phyloP scores from a whole-genome alignment of 2,329 filamentous ascomycete species.

The Trichoderma pleuroti region DNA sequence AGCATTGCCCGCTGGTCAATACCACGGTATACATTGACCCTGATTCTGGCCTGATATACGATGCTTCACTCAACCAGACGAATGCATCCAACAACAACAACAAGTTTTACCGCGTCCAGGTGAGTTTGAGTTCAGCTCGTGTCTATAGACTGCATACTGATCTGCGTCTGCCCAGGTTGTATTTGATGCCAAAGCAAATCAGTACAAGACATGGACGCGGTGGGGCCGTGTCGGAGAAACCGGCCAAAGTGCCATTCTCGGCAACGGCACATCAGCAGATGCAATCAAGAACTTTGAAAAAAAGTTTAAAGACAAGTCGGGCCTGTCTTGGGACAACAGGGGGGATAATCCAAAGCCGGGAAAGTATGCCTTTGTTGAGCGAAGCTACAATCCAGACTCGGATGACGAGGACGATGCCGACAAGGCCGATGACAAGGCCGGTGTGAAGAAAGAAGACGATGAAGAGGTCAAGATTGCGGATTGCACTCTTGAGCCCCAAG shows the following conservation, averaged over 20 bases:
- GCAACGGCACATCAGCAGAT: constrained; percentile 38
- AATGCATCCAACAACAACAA: constrained; percentile 71
- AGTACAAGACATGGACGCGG: constrained; percentile 65
- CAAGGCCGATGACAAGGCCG: constrained; percentile 24
- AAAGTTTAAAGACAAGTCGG: constrained; percentile 62
- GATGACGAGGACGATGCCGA: constrained; percentile 42
- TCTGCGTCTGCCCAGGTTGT: constrained; percentile 26
- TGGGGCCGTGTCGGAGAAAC: constrained; percentile 74
- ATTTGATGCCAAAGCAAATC: constrained; percentile 33
- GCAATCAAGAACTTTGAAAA: constrained; percentile 53
- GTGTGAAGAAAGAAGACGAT: constrained; percentile 38
- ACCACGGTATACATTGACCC: constrained; percentile 63
- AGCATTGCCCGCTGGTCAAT: constrained; percentile 35
- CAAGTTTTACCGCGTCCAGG: constrained; percentile 76
- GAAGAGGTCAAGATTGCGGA: constrained; percentile 38
- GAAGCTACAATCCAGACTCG: constrained; percentile 67
- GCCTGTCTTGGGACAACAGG: constrained; percentile 53
- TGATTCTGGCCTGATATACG: constrained; percentile 62
- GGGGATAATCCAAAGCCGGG: constrained; percentile 55
- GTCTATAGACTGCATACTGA: background rate
- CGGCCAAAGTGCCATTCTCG: constrained; percentile 48
- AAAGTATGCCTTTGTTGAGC: constrained; percentile 79
- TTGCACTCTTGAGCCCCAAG: constrained; percentile 55
- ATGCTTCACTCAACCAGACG: constrained; percentile 76
- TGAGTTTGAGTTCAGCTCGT: constrained; percentile 31